Evolutionary conservation across 2,329 filamentous ascomycete genomes (phyloP), one percentile per base, ranked within the genome.

Genomic region (Colletotrichum brevisporum): DNA sequence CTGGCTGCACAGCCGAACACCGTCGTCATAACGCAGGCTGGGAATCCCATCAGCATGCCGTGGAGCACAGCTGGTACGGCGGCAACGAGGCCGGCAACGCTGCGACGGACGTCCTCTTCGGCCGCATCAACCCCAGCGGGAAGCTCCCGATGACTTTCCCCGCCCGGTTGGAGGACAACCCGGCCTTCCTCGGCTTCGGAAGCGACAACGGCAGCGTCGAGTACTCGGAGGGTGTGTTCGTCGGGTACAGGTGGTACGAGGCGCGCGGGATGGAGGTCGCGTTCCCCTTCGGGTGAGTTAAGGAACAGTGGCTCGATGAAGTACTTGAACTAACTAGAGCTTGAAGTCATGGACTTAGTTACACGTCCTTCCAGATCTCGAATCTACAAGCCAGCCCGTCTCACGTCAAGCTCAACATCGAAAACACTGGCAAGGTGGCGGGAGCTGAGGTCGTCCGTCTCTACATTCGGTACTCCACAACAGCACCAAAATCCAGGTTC

Each of bases 111-210:
- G 85, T 93, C 1, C 81, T 94, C 12, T 90, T 91, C 72, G 91
- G 91, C 57, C 85, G 89, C 69, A 84, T 88, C 52, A 92, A 90
- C 74, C 91, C 92, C 0, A 91, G 89, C 53, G 93, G 89, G n/a
- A 95, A 94, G 78, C 84, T 95, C 2, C 91, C 92, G 0, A 83
- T 94, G 21, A 92, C 86, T 4, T 93, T 93, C 79, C 92, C 92
- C 0, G 82, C 80, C n/a, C 82, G 84, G 16, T 75, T 89, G 2
- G 84, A 90, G 75, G 89, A 92, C 74, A 93, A 91, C 74, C 91
- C 93, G 3, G 87, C 89, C 0, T 92, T 88, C 78, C 81, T 92
- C 71, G 93, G 92, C 80, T 94, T 89, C 75, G 80, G 83, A 31
- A 84, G 84, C 2, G 91, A 93, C 72, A 86, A 89, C 47, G 86